Conservation (phyloP, 2,329 filamentous ascomycete species). For the Beauveria caledonica region DNA sequence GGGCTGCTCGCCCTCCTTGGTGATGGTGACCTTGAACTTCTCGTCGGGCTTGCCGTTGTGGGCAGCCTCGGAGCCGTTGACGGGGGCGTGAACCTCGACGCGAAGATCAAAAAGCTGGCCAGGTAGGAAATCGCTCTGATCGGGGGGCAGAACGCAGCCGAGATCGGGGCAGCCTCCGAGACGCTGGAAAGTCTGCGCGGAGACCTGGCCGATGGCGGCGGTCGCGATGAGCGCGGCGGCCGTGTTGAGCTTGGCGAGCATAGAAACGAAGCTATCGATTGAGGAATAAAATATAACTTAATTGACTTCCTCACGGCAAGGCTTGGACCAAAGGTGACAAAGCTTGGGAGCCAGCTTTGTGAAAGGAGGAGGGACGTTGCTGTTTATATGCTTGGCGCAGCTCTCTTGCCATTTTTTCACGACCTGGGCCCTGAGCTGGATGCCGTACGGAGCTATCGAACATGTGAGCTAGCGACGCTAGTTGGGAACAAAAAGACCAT, state of each 20-base stretch:
- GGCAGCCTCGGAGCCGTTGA: constrained; percentile 75
- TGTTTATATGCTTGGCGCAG: constrained; percentile 1
- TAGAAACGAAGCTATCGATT: constrained; percentile 13
- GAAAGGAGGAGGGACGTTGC: neutral
- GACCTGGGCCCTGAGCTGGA: neutral
- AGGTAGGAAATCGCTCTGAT: constrained; percentile 70
- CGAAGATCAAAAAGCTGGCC: constrained; percentile 80
- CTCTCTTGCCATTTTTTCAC: neutral
- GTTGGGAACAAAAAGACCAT: neutral
- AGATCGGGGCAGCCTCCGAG: constrained; percentile 51
- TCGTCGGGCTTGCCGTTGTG: constrained; percentile 60
- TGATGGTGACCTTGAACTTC: constrained; percentile 66
- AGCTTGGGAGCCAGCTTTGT: neutral
- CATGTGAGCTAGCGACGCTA: neutral
- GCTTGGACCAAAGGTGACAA: neutral
- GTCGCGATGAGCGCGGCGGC: constrained; percentile 21
- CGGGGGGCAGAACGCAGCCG: constrained; percentile 52
- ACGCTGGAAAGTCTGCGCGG: constrained; percentile 51
- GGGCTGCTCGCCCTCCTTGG: constrained; percentile 49
- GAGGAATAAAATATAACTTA: neutral
- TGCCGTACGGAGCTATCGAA: neutral
- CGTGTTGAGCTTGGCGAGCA: constrained; percentile 30
- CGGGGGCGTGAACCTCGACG: constrained; percentile 71
- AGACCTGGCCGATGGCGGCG: constrained; percentile 29
- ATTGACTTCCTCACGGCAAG: neutral